phyloP scores from a whole-genome alignment of 352 stramenopile genomes.

The Globisporangium spiculum region DNA sequence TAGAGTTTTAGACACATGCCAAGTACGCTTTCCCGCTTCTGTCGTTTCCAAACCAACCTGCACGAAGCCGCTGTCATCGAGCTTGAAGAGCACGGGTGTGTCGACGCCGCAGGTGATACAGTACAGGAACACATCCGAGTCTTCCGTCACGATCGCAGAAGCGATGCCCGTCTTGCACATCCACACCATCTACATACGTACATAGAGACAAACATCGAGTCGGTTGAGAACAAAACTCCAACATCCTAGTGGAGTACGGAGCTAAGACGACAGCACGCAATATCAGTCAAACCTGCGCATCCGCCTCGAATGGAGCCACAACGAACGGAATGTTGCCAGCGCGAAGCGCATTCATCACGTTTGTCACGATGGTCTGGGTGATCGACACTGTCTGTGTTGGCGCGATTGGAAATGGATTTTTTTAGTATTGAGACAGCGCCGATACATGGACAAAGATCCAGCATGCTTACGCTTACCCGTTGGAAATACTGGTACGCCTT shows the following conservation, averaged over 20 bases:
- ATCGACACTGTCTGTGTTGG: slow-evolving; percentile 57
- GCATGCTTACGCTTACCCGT: slow-evolving; percentile 17
- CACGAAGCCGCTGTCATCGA: slow-evolving; percentile 58
- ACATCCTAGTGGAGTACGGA: no score
- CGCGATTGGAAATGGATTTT: background rate
- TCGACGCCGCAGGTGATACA: slow-evolving; percentile 52
- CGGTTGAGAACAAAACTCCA: no score
- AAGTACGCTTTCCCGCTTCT: background rate
- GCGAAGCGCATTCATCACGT: slow-evolving; percentile 55
- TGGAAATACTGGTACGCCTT: slow-evolving; percentile 65
- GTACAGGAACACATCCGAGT: slow-evolving; percentile 80
- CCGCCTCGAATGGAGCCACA: slow-evolving; percentile 72
- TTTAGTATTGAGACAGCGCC: background rate
- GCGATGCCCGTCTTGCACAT: slow-evolving; percentile 63
- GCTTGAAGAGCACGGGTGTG: slow-evolving; percentile 61
- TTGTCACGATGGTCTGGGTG: slow-evolving; percentile 53
- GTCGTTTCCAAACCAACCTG: slow-evolving; percentile 35
- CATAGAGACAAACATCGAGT: background rate
- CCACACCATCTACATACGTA: slow-evolving; percentile 57
- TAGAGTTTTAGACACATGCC: background rate
- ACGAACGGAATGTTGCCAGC: slow-evolving; percentile 48
- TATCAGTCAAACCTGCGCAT: slow-evolving; percentile 39
- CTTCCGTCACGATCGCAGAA: slow-evolving; percentile 73
- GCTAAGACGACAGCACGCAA: no score
- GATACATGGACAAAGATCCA: background rate